Base-by-base conservation (phyloP, 352 stramenopile species). In the Hyaloperonospora brassicae region DNA sequence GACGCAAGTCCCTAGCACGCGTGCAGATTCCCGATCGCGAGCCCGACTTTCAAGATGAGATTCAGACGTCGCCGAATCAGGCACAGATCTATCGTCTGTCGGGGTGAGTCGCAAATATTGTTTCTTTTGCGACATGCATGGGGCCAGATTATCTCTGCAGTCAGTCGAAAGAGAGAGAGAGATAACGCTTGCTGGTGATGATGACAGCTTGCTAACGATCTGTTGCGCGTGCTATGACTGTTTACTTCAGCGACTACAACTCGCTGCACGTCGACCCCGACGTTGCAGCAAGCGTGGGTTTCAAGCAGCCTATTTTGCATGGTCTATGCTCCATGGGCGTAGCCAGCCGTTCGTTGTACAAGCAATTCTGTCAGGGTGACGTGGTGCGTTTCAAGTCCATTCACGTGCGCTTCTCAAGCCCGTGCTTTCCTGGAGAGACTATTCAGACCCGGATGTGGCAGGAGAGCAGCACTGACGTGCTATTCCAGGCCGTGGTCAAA, bases 21-120 rank as follows among this genome's bases (percentile, higher is more conserved):
- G 68, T 94, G 54, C 72, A 84, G 62, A 84, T 92, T 30, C 84
- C 86, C 2, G 76, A 76, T 59, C 75, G 84, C 49, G 64, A 72
- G 27, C 80, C 86, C 0, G 84, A 95, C 50, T 68, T 78, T 47
- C 44, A 57, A 13, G 65, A 80, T 23, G 70, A 82, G 46, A 79
- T 86, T 55, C 80, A 81, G 55, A 93, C 84, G 7, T 78, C 70
- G 46, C 66, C 72, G 1, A 65, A 75, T 40, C 81, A 90, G 57
- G 87, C 95, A 38, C 79, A 97, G 43, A 62, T 97, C 48, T 98
- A 98, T 76, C 84, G 93, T 47, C 72, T 98, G 42, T 97, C 83
- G 50, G 95, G 93, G 73, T 84, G 48, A 39, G 70, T 72, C 17
- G 23, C 14, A 40, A 17, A 12, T 1, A 12, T 55, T 46, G 2